Evolutionary conservation across 2,329 filamentous ascomycete species (phyloP), one percentile per base, ranked within the genome.

Genomic region (Colletotrichum coccodes): DNA sequence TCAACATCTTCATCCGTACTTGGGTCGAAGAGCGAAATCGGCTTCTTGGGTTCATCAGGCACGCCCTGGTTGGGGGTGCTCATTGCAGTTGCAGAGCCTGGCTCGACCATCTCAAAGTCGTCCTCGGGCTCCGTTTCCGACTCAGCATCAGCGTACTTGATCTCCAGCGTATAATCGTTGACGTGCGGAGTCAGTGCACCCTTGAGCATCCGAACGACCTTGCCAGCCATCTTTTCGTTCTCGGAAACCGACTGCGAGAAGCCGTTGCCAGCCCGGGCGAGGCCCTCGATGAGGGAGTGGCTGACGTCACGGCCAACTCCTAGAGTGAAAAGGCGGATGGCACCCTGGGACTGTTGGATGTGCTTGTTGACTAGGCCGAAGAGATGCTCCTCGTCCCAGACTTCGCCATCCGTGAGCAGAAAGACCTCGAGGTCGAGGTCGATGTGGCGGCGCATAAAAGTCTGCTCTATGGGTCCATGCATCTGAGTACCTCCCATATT

Each of bases 151-250:
- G 67, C 18, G 72, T 92, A 93, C 61, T 89, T 86, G 69, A 93
- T 79, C 73, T 91, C 88, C 1, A 94, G 79, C 0, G 82, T 84
- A 73, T 90, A 92, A 74, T 93, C 86, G 18, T 80, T 85, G 50
- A 92, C 82, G 70, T 93, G 91, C 0, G 91, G 90, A 2, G 87
- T 89, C 23, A 94, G 78, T 0, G 91, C 89, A 0, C 87, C 91
- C 75, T 92, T 93, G 64, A 94, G 81, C 92, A 94, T 94, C 3
- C 92, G 86, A 3, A 94, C 84, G 1, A 94, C 85, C 75, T 92
- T 92, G 71, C 81, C 86, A 72, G 92, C 89, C 78, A 93, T 87
- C 74, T 90, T 89, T 75, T 94, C 92, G 1, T 86, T 80, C 7
- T 87, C 79, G 1, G 82, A 83, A 0, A 94, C 90, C 0, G 86